Percentiles rank a stretch among this genome's conserved stretches.
phyloP scores from a whole-genome alignment of 768 basidiomycete genomes.

The Naganishia onofrii region DNA sequence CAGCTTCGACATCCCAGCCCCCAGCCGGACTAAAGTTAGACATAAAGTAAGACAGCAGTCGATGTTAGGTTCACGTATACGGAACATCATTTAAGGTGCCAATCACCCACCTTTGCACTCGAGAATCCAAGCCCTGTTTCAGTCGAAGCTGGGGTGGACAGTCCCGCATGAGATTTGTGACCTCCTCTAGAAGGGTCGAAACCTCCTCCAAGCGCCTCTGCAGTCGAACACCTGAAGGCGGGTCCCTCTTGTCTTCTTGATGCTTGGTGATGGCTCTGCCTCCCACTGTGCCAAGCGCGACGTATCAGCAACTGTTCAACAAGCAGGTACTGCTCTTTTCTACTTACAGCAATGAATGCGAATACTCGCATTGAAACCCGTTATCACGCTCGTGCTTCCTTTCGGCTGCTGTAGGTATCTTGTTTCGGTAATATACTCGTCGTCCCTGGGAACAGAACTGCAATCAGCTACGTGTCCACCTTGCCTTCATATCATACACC shows the following conservation, averaged over 20 bases:
- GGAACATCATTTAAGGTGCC: too few relatives aligned
- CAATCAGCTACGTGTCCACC: neutral
- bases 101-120: constrained; percentile 33
- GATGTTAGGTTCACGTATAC: neutral
- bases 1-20: constrained; percentile 64
- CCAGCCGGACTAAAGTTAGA: constrained; percentile 52
- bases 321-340: neutral
- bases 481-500: constrained; percentile 29
- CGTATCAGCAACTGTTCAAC: constrained; percentile 1
- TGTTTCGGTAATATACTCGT: constrained; percentile 70
- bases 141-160: constrained; percentile 72
- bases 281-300: constrained; percentile 32
- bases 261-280: constrained; percentile 41
- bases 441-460: constrained; percentile 50
- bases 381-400: constrained; percentile 77
- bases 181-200: constrained; percentile 71
- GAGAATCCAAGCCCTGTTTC: constrained; percentile 53
- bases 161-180: constrained; percentile 69
- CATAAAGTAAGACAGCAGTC: neutral
- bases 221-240: constrained; percentile 39
- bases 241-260: constrained; percentile 38
- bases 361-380: constrained; percentile 81
- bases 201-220: constrained; percentile 67
- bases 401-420: constrained; percentile 83
- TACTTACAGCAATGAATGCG: constrained; percentile 63